Percentiles rank a stretch among this genome's conserved stretches.
These are phyloP conservation scores for Wickerhamiella cacticola DNA, from an alignment of 805 yeast species.

Conservation along the genomic window DNA sequence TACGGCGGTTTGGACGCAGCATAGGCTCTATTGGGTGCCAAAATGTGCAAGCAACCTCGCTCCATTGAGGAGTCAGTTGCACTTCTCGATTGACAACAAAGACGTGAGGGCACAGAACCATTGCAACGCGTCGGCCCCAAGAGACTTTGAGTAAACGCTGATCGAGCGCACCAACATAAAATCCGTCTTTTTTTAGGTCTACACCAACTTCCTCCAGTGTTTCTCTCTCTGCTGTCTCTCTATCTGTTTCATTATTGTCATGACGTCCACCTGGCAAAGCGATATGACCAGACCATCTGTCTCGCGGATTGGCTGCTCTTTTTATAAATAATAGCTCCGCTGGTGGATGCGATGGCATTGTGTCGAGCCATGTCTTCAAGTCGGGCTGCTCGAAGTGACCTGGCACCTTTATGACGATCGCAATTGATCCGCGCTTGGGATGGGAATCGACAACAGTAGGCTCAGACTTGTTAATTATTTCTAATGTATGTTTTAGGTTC, in stretches of 20 bases:
- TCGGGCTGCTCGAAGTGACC: slow-evolving; percentile 10
- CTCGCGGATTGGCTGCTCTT: slow-evolving; percentile 28
- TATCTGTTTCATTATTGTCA: slow-evolving; percentile 27
- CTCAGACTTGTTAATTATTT: neutral
- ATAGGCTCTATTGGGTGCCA: slow-evolving; percentile 29
- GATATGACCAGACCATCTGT: slow-evolving; percentile 34
- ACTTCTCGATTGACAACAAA: slow-evolving; percentile 23
- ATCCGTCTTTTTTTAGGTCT: slow-evolving; percentile 24
- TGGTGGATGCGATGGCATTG: slow-evolving; percentile 7
- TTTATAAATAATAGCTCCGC: slow-evolving; percentile 31
- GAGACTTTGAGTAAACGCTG: slow-evolving; percentile 28
- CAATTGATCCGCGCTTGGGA: slow-evolving; percentile 16
- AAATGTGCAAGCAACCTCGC: slow-evolving; percentile 31
- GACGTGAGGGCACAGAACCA: slow-evolving; percentile 30
- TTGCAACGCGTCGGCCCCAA: slow-evolving; percentile 27
- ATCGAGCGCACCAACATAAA: slow-evolving; percentile 28
- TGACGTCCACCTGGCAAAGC: slow-evolving; percentile 34
- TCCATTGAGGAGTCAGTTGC: slow-evolving; percentile 23
- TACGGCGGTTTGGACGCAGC: slow-evolving; percentile 15
- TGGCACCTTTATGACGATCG: slow-evolving; percentile 21
- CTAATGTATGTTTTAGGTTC: neutral
- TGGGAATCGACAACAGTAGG: neutral
- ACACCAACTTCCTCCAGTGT: slow-evolving; percentile 32
- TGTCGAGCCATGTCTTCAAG: slow-evolving; percentile 2
- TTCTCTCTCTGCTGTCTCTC: slow-evolving; percentile 30